Evolutionary conservation across 148 eudicot species (phyloP), one percentile per base, ranked within the genome.

Genomic region (Cornus suecica): DNA sequence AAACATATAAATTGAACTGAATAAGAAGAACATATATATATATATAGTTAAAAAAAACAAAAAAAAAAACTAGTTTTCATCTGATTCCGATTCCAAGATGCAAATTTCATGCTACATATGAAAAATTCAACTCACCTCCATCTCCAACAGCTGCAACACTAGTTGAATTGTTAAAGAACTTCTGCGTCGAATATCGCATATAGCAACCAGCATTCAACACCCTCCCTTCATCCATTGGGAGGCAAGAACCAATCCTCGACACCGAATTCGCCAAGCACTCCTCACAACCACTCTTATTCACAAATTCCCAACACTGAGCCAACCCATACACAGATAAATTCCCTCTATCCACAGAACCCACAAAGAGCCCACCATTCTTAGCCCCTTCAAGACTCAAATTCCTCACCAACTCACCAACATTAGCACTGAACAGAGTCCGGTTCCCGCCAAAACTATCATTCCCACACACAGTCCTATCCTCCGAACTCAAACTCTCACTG

Each of bases 271-370:
- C 79, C 80, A 89, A 82, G 80, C 92, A 87, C 11, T 51, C 14
- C 65, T 42, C 48, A 78, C 92, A 89, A 68, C 58, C 80, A 73
- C 77, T 85, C 41, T 66, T 25, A 34, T 73, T 87, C 62, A 87
- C 78, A 76, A 68, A 73, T 51, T 80, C 77, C 90, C 90, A 87
- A 68, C 92, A 89, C 75, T 89, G 83, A 34, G 87, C 92, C 84
- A 87, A 66, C 65, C 85, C 92, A 62, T 75, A 87, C 68, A 85
- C 87, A 11, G 81, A 67, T 74, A 72, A 66, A 75, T 82, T 79
- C 66, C 70, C 69, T 63, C 67, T 74, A 45, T 58, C 65, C 68
- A 76, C 71, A 25, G 67, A 72, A 18, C 82, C 81, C 11, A 65
- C 84, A 67, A 73, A 74, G 61, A 83, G 85, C 70, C 86, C 85